A percentile compares a stretch with the other conserved stretches of the same genome.
phyloP scores from a whole-genome alignment of 495 filamentous ascomycete species.

The Pyrenopolyporus hunteri region DNA sequence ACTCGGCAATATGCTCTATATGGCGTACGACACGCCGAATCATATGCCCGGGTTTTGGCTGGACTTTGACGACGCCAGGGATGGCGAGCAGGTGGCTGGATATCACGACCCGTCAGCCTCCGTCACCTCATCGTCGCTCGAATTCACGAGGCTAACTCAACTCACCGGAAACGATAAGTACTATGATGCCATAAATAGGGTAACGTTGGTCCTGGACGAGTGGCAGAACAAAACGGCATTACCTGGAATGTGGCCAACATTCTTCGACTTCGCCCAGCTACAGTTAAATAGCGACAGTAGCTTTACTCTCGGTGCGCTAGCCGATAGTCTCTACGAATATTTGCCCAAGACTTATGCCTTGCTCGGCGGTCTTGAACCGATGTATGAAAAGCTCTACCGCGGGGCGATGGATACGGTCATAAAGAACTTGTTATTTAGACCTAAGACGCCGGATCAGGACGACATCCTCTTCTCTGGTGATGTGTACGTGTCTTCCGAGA shows the following conservation, averaged over 20 bases:
- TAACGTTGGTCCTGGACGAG: conserved; percentile 73
- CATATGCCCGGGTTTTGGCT: conserved; percentile 84
- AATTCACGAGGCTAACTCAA: conserved; percentile 86
- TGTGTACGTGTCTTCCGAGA: conserved; percentile 30
- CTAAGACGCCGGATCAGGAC: conserved; percentile 57
- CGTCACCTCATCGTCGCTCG: conserved; percentile 64
- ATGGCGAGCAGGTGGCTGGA: conserved; percentile 44
- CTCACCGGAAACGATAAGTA: conserved; percentile 80
- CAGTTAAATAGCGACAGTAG: conserved; percentile 39
- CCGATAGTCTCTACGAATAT: conserved; percentile 86
- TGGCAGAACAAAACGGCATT: conserved; percentile 70
- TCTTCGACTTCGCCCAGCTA: conserved; percentile 60
- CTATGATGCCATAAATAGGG: conserved; percentile 80
- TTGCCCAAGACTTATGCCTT: conserved; percentile 66
- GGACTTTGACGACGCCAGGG: conserved; percentile 47
- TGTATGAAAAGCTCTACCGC: conserved; percentile 74
- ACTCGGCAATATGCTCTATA: conserved; percentile 81
- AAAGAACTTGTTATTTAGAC: conserved; percentile 68
- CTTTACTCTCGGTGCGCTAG: conserved; percentile 73
- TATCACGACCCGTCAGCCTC: conserved; percentile 56
- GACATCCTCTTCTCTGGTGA: conserved; percentile 67
- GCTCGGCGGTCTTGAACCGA: conserved; percentile 69
- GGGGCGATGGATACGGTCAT: conserved; percentile 64
- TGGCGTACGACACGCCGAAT: conserved; percentile 90
- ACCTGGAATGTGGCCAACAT: conserved; percentile 82